Percentiles rank a stretch among this genome's conserved stretches.
Evolutionary conservation across 1,139 yeast genomes (phyloP).

Genomic region (Arxiozyma slooffiae): DNA sequence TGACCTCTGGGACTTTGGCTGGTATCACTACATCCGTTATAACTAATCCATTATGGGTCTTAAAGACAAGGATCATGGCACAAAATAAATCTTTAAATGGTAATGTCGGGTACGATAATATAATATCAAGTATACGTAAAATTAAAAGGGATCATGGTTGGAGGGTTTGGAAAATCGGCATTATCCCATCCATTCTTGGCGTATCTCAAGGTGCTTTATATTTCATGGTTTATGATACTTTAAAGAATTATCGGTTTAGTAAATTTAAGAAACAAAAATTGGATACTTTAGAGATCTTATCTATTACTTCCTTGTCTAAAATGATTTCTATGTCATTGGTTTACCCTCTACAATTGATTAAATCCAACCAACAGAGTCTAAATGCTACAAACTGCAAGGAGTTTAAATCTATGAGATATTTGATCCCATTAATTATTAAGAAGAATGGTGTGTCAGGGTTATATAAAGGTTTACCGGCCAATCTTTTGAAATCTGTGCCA

Average conservation of each 20-base stretch:
- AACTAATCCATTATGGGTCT: constrained; percentile 95
- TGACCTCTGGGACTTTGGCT: constrained; percentile 51
- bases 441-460: constrained; percentile 51
- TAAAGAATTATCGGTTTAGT: constrained; percentile 35
- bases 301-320: constrained; percentile 62
- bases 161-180: constrained; percentile 69
- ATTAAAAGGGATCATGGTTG: constrained; percentile 49
- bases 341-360: constrained; percentile 79
- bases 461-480: constrained; percentile 64
- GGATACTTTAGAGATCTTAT: constrained; percentile 47
- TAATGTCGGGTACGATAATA: constrained; percentile 47
- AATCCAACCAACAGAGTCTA: constrained; percentile 64
- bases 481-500: constrained; percentile 55
- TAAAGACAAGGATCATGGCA: constrained; percentile 78
- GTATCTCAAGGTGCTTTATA: constrained; percentile 87
- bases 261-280: constrained; percentile 27
- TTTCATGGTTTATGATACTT: constrained; percentile 71
- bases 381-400: constrained; percentile 17
- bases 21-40: constrained; percentile 65
- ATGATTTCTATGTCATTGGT: constrained; percentile 54
- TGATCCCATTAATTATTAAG: constrained; percentile 32
- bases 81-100: constrained; percentile 35
- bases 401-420: constrained; percentile 39
- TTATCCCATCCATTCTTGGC: constrained; percentile 70
- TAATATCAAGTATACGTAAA: constrained; percentile 44